Evolutionary conservation across 768 basidiomycete genomes (phyloP).

Genomic region (Tylopilus felleus): DNA sequence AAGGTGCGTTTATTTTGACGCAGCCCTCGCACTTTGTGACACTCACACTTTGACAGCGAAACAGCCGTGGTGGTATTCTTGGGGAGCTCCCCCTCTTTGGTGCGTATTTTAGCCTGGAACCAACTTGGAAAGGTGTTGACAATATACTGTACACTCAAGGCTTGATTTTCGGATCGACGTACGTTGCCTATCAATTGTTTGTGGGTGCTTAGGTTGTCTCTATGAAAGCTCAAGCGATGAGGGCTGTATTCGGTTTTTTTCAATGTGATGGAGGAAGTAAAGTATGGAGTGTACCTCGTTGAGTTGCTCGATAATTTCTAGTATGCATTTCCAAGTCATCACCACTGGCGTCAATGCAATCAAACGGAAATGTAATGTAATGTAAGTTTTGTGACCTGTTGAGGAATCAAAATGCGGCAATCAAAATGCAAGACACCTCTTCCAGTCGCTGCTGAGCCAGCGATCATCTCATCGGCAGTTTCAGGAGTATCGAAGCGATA

Average conservation of each 20-base stretch:
- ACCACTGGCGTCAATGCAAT: neutral
- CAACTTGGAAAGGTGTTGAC: neutral
- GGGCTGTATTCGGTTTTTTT: neutral
- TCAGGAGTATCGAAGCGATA: too few relatives aligned
- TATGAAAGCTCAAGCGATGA: neutral
- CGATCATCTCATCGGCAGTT: too few relatives aligned
- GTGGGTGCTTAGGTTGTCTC: slow-evolving; percentile 1
- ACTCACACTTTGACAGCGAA: slow-evolving; percentile 6
- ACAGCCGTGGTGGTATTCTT: slow-evolving; percentile 12
- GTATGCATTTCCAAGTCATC: neutral
- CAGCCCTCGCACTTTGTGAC: neutral
- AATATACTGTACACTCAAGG: neutral
- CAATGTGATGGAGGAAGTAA: neutral
- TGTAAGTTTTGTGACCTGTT: too few relatives aligned
- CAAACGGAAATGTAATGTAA: neutral
- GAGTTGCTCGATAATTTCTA: neutral
- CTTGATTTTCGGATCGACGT: slow-evolving; percentile 16
- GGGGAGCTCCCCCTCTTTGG: slow-evolving; percentile 11
- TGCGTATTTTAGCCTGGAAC: slow-evolving; percentile 4
- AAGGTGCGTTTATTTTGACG: slow-evolving; percentile 28
- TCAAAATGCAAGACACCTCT: too few relatives aligned
- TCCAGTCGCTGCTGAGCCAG: too few relatives aligned
- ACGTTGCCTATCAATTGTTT: slow-evolving; percentile 10
- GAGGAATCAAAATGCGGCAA: too few relatives aligned
- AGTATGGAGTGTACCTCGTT: neutral